These are phyloP conservation scores for Yamadazyma buinensis DNA, from an alignment of 1,139 yeast species.

Conservation along the genomic window DNA sequence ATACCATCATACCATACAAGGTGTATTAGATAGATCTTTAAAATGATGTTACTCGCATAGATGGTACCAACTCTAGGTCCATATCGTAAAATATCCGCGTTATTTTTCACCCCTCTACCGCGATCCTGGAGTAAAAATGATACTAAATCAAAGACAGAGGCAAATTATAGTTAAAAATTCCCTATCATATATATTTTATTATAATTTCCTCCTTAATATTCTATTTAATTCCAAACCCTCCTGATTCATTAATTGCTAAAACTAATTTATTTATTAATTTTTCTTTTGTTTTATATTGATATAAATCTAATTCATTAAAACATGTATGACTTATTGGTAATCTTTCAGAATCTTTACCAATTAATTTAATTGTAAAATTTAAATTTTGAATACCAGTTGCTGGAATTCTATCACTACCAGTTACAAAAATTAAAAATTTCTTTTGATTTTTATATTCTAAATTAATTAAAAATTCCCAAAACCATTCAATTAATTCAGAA, in stretches of 20 bases:
- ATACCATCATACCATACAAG: too few relatives aligned
- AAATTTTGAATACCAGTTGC: slow-evolving; percentile 84
- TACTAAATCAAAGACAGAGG: too few relatives aligned
- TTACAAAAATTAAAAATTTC: slow-evolving; percentile 67
- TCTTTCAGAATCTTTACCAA: slow-evolving; percentile 50
- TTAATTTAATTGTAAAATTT: slow-evolving; percentile 58
- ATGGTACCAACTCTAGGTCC: too few relatives aligned
- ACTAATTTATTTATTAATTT: slow-evolving; percentile 54
- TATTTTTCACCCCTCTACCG: too few relatives aligned
- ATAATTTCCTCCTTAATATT: too few relatives aligned
- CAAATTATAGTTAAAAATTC: too few relatives aligned
- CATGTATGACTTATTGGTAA: slow-evolving; percentile 91
- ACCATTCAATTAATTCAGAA: slow-evolving; percentile 59
- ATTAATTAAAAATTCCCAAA: slow-evolving; percentile 69
- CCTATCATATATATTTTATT: too few relatives aligned
- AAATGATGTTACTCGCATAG: too few relatives aligned
- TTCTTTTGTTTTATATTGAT: slow-evolving; percentile 54
- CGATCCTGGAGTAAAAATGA: too few relatives aligned
- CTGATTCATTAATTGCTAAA: slow-evolving; percentile 70
- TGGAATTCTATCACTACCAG: slow-evolving; percentile 89
- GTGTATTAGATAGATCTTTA: too few relatives aligned
- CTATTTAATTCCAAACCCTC: slow-evolving; percentile 78
- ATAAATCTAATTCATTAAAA: slow-evolving; percentile 81
- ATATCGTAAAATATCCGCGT: too few relatives aligned
- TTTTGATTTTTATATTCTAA: slow-evolving; percentile 51